Percentiles rank a stretch among this genome's conserved stretches.
phyloP scores from a whole-genome alignment of 2,329 filamentous ascomycete species.

The Fusarium newnesense region DNA sequence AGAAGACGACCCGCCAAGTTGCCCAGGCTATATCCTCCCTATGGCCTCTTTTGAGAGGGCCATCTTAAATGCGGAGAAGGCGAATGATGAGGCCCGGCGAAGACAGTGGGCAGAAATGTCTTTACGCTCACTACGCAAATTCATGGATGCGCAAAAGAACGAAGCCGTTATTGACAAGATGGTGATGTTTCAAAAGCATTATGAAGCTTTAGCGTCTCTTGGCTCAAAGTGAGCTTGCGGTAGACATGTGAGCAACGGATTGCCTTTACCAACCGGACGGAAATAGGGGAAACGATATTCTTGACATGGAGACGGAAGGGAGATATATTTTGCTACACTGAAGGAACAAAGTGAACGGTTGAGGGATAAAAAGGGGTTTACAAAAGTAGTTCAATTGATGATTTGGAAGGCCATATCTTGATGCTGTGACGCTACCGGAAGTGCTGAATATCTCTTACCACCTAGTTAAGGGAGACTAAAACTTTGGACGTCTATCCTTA shows the following conservation, averaged over 20 bases:
- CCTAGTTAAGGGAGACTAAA: not conserved
- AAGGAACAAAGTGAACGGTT: not conserved
- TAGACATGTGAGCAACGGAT: not conserved
- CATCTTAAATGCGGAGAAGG: not conserved
- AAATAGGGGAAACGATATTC: not conserved
- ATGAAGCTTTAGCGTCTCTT: not conserved
- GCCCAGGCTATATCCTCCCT: not conserved
- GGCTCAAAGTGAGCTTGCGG: not conserved
- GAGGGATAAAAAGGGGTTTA: not conserved
- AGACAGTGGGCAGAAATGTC: not conserved
- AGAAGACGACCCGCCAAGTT: not conserved
- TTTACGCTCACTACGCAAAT: not conserved
- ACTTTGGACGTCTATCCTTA: not conserved
- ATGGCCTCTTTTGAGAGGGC: conserved; percentile 6
- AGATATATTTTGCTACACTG: not conserved
- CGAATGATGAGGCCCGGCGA: not conserved
- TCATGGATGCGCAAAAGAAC: not conserved
- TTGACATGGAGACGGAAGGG: not conserved
- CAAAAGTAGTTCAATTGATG: not conserved
- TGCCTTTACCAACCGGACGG: not conserved
- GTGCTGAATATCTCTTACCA: not conserved
- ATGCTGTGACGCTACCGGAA: not conserved
- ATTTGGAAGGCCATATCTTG: not conserved
- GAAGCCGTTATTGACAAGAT: not conserved
- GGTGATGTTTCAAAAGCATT: not conserved